A percentile compares a stretch with the other conserved stretches of the same genome.
These are phyloP conservation scores for Lenwebbia sp. DNA, from an alignment of 345 rosid genomes.

Conservation along the genomic window DNA sequence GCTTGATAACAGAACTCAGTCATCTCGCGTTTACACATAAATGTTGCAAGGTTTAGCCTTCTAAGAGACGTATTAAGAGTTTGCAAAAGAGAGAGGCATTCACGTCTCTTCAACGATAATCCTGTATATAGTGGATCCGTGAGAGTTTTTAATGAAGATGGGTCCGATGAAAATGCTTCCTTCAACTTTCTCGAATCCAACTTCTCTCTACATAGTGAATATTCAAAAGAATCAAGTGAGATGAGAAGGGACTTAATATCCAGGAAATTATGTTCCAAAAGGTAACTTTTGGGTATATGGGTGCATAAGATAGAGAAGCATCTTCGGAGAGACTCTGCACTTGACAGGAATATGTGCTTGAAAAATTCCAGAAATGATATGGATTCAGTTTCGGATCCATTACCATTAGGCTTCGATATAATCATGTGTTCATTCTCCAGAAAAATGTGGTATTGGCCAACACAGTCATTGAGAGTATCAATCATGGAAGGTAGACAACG, in stretches of 20 bases:
- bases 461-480: background rate
- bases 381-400: background rate
- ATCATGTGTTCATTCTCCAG: background rate
- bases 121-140: background rate
- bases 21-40: background rate
- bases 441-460: background rate
- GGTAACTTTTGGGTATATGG: background rate
- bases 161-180: background rate
- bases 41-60: background rate
- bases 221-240: background rate
- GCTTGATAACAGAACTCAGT: background rate
- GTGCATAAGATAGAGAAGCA: background rate
- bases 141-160: background rate
- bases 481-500: constrained; percentile 1
- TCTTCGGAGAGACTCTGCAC: background rate
- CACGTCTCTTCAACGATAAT: background rate
- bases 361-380: background rate
- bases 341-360: background rate
- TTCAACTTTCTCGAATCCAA: background rate
- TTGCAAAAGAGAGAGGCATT: background rate
- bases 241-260: background rate
- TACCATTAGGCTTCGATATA: background rate
- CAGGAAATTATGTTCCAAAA: background rate
- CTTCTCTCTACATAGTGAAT: background rate
- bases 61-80: background rate